phyloP scores from a whole-genome alignment of 2,329 filamentous ascomycete species.

The Botrytis pseudocinerea region DNA sequence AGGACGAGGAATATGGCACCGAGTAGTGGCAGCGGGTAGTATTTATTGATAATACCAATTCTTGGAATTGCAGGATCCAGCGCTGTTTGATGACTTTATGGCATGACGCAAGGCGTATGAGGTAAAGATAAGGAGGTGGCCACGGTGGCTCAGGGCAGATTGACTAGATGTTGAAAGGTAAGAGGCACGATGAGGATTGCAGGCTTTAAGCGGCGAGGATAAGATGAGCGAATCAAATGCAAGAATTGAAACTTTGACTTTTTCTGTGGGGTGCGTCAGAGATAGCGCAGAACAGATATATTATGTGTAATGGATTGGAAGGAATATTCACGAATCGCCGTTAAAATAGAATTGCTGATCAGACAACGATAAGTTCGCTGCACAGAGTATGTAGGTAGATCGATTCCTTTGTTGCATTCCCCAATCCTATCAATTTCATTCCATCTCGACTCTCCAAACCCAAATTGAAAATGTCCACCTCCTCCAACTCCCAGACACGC shows the following conservation, averaged over 20 bases:
- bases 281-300: not conserved
- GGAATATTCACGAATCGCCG: not conserved
- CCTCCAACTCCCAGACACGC: slow-evolving; percentile 12
- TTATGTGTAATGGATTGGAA: not conserved
- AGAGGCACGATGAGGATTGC: not conserved
- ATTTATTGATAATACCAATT: slow-evolving; percentile 21
- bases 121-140: not conserved
- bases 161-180: not conserved
- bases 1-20: not conserved
- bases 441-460: not conserved
- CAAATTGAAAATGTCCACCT: not conserved
- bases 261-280: not conserved
- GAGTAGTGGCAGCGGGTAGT: not conserved
- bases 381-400: not conserved
- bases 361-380: not conserved
- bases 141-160: not conserved
- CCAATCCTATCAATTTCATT: not conserved
- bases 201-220: slow-evolving; percentile 12
- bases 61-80: slow-evolving; percentile 15
- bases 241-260: not conserved
- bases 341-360: not conserved
- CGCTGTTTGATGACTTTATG: slow-evolving; percentile 13
- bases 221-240: not conserved
- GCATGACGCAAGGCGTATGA: not conserved
- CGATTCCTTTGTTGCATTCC: not conserved